These are phyloP conservation scores for Colletotrichum cuscutae DNA, from an alignment of 2,329 filamentous ascomycete genomes.

Conservation along the genomic window DNA sequence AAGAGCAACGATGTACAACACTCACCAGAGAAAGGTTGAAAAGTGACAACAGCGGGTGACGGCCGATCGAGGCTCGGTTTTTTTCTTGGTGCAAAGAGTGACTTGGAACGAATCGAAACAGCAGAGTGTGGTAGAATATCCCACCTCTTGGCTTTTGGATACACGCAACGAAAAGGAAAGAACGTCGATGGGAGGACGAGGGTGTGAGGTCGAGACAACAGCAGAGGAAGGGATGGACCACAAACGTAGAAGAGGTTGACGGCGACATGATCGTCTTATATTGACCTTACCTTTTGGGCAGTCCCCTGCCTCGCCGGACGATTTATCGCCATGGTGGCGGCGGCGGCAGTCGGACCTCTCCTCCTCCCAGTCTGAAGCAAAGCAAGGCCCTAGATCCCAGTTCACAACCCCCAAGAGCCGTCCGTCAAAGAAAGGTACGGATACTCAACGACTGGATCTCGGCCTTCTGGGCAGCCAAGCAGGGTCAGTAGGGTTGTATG, in stretches of 20 bases:
- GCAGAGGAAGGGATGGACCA: slow-evolving; percentile 5
- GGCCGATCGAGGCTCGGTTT: slow-evolving; percentile 20
- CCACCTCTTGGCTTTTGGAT: slow-evolving; percentile 5
- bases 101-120: slow-evolving; percentile 13
- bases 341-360: slow-evolving; percentile 19
- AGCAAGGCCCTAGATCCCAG: slow-evolving; percentile 22
- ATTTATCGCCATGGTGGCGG: slow-evolving; percentile 31
- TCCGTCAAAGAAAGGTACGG: background rate
- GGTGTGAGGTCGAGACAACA: slow-evolving; percentile 29
- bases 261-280: slow-evolving; percentile 33
- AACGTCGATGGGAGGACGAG: slow-evolving; percentile 16
- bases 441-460: slow-evolving; percentile 26
- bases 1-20: slow-evolving; percentile 1
- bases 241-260: slow-evolving; percentile 24
- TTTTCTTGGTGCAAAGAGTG: slow-evolving; percentile 12
- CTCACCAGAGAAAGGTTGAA: slow-evolving; percentile 18
- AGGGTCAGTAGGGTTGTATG: background rate
- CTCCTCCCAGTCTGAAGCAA: slow-evolving; percentile 24
- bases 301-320: slow-evolving; percentile 26
- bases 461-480: background rate
- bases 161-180: slow-evolving; percentile 27
- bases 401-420: background rate
- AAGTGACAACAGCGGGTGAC: slow-evolving; percentile 35
- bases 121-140: background rate
- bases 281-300: slow-evolving; percentile 30